These are phyloP conservation scores for Magnolia kwangsiensis DNA, from an alignment of 164 flowering plant species.

Conservation along the genomic window DNA sequence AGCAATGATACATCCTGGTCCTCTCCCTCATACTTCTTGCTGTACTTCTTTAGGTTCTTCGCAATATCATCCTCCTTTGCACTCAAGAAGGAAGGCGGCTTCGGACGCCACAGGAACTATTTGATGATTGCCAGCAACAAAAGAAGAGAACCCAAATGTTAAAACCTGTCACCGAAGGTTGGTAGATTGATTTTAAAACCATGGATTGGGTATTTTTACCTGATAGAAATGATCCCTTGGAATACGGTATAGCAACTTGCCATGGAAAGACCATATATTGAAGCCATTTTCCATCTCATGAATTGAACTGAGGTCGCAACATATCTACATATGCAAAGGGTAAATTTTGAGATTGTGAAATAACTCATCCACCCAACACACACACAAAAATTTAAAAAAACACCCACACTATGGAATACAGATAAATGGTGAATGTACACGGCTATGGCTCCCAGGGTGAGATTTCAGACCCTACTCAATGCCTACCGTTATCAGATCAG, in stretches of 20 bases:
- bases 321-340: slow-evolving; percentile 46
- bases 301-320: slow-evolving; percentile 92
- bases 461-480: neutral
- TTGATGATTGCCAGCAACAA: neutral
- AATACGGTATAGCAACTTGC: slow-evolving; percentile 76
- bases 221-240: slow-evolving; percentile 89
- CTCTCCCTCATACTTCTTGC: slow-evolving; percentile 92
- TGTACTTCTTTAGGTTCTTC: slow-evolving; percentile 88
- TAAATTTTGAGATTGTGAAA: neutral
- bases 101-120: slow-evolving; percentile 92
- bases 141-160: neutral
- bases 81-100: slow-evolving; percentile 75
- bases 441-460: neutral
- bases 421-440: slow-evolving; percentile 5
- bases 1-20: slow-evolving; percentile 85
- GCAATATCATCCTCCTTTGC: slow-evolving; percentile 90
- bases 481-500: neutral
- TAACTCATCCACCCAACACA: neutral
- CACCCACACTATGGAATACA: too few relatives aligned
- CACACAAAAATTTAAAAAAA: too few relatives aligned
- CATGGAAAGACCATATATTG: slow-evolving; percentile 92
- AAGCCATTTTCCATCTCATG: slow-evolving; percentile 99
- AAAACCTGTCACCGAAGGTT: neutral
- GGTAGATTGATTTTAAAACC: neutral
- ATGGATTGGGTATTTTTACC: slow-evolving; percentile 28